Evolutionary conservation across 2,329 filamentous ascomycete species (phyloP), one percentile per base, ranked within the genome.

Genomic region (Aspergillus pseudotamarii): DNA sequence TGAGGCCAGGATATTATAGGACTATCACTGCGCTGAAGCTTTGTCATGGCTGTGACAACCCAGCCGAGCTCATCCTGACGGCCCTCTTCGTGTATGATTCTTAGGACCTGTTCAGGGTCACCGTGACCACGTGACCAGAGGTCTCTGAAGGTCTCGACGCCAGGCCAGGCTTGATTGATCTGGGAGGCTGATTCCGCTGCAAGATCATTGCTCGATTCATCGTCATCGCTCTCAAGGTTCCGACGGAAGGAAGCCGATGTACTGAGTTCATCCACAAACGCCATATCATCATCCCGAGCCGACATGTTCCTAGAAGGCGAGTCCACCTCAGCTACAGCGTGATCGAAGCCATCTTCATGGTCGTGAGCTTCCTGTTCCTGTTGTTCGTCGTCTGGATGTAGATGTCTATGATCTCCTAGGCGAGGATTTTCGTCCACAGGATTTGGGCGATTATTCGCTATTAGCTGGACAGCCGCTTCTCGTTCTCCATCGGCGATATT

Each of bases 401-500:
- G n/a, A 28, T 38, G 58, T n/a, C 61, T 57, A 21, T 62, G 66
- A 19, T 26, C 62, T 28, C 69, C 69, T 14, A 57, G 65, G 30
- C 57, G 59, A 28, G 50, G 53, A 46, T 61, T 63, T 46, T 72
- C 68, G n/a, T 58, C 65, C 43, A 64, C 62, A 43, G 71, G 71
- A 10, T 73, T 71, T 23, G 71, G 67, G 32, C 71, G 73, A 63
- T 76, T 76, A 62, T 78, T 79, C 9, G 78, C 78, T 56, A 80
- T 76, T 43, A 80, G 61, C 59, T 82, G 82, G n/a, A 79, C 78
- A 9, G 82, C 85, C 12, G 85, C 87, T 72, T 78, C 82, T 64
- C 77, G 83, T 72, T 75, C 80, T 11, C 73, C 76, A 67, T 78
- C 89, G 0, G 88, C 90, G 82, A 95, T 89, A 71, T 96, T 96